These are phyloP conservation scores for Lenzites betulinus DNA, from an alignment of 768 basidiomycete species.

Conservation along the genomic window DNA sequence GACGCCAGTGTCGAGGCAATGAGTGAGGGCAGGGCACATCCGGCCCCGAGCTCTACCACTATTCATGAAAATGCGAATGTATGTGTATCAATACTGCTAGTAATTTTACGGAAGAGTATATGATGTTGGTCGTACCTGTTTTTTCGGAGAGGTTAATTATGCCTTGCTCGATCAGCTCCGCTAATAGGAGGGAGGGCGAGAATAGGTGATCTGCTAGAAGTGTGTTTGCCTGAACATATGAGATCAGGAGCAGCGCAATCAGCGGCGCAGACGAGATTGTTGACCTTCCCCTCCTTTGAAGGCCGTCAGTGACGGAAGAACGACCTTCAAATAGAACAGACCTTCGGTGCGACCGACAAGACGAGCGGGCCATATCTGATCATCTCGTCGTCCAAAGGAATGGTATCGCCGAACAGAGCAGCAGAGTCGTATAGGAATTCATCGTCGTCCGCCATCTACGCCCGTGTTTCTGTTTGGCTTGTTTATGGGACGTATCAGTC, in stretches of 20 bases:
- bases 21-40: conserved; percentile 67
- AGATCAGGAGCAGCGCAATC: neutral
- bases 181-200: conserved; percentile 66
- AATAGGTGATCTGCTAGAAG: conserved; percentile 75
- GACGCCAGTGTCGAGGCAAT: conserved; percentile 48
- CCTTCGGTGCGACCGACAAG: conserved; percentile 63
- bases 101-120: neutral
- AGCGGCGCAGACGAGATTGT: conserved; percentile 15
- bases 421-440: conserved; percentile 36
- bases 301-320: no score
- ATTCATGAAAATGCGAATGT: neutral
- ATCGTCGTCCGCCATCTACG: conserved; percentile 33
- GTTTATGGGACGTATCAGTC: neutral
- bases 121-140: conserved; percentile 38
- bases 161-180: conserved; percentile 63
- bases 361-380: conserved; percentile 56
- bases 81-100: no score
- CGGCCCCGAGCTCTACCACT: conserved; percentile 77
- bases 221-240: conserved; percentile 57
- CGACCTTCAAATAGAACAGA: conserved; percentile 24
- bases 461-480: neutral
- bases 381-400: conserved; percentile 37
- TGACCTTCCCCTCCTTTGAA: conserved; percentile 60
- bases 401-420: conserved; percentile 16
- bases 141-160: conserved; percentile 44